phyloP scores from a whole-genome alignment of 2,329 filamentous ascomycete species.

The Annulohypoxylon truncatum region DNA sequence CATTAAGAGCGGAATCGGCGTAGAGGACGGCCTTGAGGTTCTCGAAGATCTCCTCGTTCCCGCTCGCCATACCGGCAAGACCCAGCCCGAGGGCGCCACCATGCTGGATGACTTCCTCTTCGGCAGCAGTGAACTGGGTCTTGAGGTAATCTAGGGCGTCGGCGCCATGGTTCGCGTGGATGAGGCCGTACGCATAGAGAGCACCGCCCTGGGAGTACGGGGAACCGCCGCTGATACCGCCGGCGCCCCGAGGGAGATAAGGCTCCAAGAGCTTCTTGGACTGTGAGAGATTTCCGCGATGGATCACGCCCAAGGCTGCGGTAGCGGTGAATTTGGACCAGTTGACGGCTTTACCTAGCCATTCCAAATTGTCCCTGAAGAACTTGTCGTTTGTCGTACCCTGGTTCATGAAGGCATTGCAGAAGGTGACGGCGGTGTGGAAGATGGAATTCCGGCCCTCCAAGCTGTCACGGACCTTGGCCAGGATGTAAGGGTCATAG shows the following conservation, averaged over 20 bases:
- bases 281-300: conserved; percentile 93
- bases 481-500: conserved; percentile 89
- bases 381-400: conserved; percentile 98
- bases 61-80: conserved; percentile 97
- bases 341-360: conserved; percentile 98
- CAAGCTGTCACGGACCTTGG: conserved; percentile 95
- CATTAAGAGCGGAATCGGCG: conserved; percentile 94
- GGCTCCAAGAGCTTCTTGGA: conserved; percentile 93
- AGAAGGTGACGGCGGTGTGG: conserved; percentile 96
- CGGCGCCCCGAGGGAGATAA: conserved; percentile 80
- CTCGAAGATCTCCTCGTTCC: conserved; percentile 89
- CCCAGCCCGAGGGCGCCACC: conserved; percentile 94
- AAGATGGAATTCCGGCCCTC: conserved; percentile 98
- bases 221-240: conserved; percentile 80
- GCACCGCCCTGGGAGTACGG: conserved; percentile 97
- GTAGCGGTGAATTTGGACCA: conserved; percentile 99
- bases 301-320: conserved; percentile 94
- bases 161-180: conserved; percentile 96
- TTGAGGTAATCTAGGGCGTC: conserved; percentile 86
- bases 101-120: conserved; percentile 95
- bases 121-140: conserved; percentile 77
- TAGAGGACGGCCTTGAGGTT: conserved; percentile 90
- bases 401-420: conserved; percentile 99
- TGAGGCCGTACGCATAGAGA: conserved; percentile 92
- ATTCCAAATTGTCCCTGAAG: conserved; percentile 97